Conservation (phyloP, 148 eudicot genomes). For the Spergularia marina region DNA sequence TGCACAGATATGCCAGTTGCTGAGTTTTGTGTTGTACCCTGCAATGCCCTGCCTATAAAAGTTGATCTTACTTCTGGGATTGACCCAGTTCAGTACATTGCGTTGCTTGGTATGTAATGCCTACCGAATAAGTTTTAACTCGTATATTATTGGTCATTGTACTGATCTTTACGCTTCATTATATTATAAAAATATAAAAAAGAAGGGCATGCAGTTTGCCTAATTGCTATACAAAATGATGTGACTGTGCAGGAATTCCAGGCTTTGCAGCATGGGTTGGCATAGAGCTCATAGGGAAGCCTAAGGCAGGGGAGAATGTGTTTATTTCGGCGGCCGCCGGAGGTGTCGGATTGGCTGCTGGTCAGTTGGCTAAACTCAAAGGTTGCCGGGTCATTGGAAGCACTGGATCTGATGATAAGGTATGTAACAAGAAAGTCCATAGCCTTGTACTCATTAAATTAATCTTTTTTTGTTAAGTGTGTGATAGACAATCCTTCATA, state of each 20-base stretch:
- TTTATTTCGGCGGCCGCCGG: slow-evolving; percentile 44
- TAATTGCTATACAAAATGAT: too few relatives aligned
- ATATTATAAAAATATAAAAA: too few relatives aligned
- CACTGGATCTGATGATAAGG: slow-evolving; percentile 41
- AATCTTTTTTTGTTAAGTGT: too few relatives aligned
- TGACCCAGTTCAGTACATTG: slow-evolving; percentile 28
- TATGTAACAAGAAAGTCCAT: background rate
- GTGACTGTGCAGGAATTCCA: slow-evolving; percentile 27
- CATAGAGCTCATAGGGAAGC: slow-evolving; percentile 28
- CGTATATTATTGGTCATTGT: background rate
- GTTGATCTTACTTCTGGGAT: slow-evolving; percentile 30
- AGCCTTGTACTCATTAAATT: too few relatives aligned
- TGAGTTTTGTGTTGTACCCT: slow-evolving; percentile 30
- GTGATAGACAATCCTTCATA: too few relatives aligned
- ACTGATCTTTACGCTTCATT: too few relatives aligned
- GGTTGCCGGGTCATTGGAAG: slow-evolving; percentile 43
- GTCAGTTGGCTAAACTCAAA: slow-evolving; percentile 41
- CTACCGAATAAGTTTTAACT: too few relatives aligned
- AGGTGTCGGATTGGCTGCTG: slow-evolving; percentile 42
- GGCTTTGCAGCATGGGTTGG: slow-evolving; percentile 47
- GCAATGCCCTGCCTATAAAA: slow-evolving; percentile 6
- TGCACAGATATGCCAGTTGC: slow-evolving; percentile 28
- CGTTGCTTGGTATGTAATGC: slow-evolving; percentile 25
- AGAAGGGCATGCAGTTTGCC: too few relatives aligned
- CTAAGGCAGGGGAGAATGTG: slow-evolving; percentile 38